These are phyloP conservation scores for Arabidopsis lyrata DNA, from an alignment of 441 rosid genomes.

Conservation along the genomic window DNA sequence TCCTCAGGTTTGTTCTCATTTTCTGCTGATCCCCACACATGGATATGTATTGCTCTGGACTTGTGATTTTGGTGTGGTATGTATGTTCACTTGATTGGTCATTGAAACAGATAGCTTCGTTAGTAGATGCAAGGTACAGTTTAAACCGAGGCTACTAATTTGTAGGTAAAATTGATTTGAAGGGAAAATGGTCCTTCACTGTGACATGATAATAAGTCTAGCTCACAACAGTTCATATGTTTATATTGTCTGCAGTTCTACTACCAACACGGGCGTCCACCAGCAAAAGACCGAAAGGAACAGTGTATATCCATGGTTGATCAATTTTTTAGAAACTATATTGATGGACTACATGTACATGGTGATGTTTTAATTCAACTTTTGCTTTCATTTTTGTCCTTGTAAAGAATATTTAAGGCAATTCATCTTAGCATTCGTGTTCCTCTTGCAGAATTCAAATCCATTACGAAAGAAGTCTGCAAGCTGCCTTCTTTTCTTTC, in stretches of 20 bases:
- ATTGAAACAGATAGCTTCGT: constrained; percentile 5
- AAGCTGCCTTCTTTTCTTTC: constrained; percentile 71
- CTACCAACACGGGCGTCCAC: constrained; percentile 64
- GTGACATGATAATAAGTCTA: not conserved
- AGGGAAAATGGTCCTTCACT: not conserved
- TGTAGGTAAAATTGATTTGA: constrained; percentile 13
- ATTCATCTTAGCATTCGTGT: constrained; percentile 15
- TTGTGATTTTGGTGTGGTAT: not conserved
- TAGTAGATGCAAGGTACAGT: constrained; percentile 4
- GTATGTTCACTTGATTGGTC: not conserved
- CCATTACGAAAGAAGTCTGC: constrained; percentile 65
- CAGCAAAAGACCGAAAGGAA: constrained; percentile 61
- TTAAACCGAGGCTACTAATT: not conserved
- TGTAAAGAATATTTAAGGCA: not conserved
- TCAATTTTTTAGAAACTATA: constrained; percentile 51
- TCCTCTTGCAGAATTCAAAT: constrained; percentile 63
- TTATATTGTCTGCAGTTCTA: constrained; percentile 55
- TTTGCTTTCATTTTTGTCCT: not conserved
- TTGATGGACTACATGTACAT: constrained; percentile 57
- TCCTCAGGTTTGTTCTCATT: constrained; percentile 53
- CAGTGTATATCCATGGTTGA: constrained; percentile 54
- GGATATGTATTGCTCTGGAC: not conserved
- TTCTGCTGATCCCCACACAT: constrained; percentile 2
- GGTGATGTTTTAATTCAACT: constrained; percentile 48
- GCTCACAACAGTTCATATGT: not conserved